A percentile compares a stretch with the other conserved stretches of the same genome.
phyloP scores from a whole-genome alignment of 768 basidiomycete species.

The Hypholoma fasciculare region DNA sequence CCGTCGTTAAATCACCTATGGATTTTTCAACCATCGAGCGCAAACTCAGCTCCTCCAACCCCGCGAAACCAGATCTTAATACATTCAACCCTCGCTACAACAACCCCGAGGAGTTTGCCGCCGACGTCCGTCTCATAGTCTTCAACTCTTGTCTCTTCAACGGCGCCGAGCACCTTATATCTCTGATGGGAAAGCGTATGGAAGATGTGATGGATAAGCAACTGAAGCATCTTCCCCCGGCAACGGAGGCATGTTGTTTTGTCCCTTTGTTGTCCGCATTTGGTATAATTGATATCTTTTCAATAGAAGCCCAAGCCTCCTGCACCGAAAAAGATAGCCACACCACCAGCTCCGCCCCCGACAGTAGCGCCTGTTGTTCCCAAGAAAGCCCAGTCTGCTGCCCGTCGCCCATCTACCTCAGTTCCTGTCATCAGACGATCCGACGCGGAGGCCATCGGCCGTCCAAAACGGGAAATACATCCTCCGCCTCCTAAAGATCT shows the following conservation, averaged over 20 bases:
- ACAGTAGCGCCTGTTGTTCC: slow-evolving; percentile 33
- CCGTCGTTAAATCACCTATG: slow-evolving; percentile 90
- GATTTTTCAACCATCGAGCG: slow-evolving; percentile 91
- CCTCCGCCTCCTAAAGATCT: slow-evolving; percentile 93
- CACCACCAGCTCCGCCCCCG: slow-evolving; percentile 44
- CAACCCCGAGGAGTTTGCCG: slow-evolving; percentile 76
- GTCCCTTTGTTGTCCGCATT: slow-evolving; percentile 9
- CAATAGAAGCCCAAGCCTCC: slow-evolving; percentile 38
- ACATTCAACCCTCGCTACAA: slow-evolving; percentile 73
- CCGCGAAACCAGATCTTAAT: slow-evolving; percentile 72
- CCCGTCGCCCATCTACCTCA: slow-evolving; percentile 76
- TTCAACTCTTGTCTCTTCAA: slow-evolving; percentile 91
- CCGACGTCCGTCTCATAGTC: slow-evolving; percentile 87
- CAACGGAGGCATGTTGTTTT: slow-evolving; percentile 62
- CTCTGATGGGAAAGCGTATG: slow-evolving; percentile 77
- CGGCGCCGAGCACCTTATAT: slow-evolving; percentile 83
- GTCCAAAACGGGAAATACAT: slow-evolving; percentile 98
- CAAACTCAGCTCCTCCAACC: slow-evolving; percentile 81
- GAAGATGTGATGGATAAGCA: slow-evolving; percentile 88
- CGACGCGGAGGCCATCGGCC: slow-evolving; percentile 57
- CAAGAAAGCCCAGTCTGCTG: slow-evolving; percentile 40
- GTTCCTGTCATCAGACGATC: slow-evolving; percentile 83
- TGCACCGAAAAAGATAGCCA: slow-evolving; percentile 44
- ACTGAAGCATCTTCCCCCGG: slow-evolving; percentile 78
- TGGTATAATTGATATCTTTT: slow-evolving; percentile 7